Base-by-base conservation (phyloP, 148 eudicot species). In the Gaultheria prostrata region DNA sequence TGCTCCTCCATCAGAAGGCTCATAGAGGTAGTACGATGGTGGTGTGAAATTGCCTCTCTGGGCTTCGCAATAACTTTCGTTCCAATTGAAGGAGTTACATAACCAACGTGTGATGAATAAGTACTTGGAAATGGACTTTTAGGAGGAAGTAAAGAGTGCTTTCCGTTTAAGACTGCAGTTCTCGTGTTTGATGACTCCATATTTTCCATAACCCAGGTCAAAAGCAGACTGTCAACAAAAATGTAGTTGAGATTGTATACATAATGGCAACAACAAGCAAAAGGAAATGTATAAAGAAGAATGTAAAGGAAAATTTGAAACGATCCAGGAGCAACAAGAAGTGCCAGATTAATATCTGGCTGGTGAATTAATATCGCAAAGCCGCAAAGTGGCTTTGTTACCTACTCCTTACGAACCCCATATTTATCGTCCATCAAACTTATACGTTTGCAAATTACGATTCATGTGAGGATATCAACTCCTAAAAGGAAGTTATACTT, bases 1-100 rank as follows among this genome's bases (percentile, higher is more conserved):
- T 97, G 97, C 67, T 97, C 99, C 85, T 97, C 99, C 59, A 93
- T 83, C 79, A 91, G 53, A 82, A 90, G 39, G 76, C 99, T 97
- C 86, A 93, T 98, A 33, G 99, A 97, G 49, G 99, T 93, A 85
- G 99, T 93, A 71, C 99, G 94, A 61, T 91, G 99, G 83, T 94
- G 99, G 85, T 90, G 88, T 21, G 93, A 79, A 87, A 83, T 90
- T 65, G 89, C 90, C 70, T 97, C 96, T 87, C 88, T 91, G 63
- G 87, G 87, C 88, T 90, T 95, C 30, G 86, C 82, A 78, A 84
- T 59, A 59, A 88, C 84, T 87, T 90, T 92, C 63, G 88, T 86
- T 46, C 90, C 94, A 82, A 90, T 69, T 11, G 85, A 79, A 71
- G 92, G 21, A 85, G 91, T 90, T 83, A 86, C 86, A 85, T 88